Conservation (phyloP, 768 basidiomycete species). For the Infundibulicybe gibba region DNA sequence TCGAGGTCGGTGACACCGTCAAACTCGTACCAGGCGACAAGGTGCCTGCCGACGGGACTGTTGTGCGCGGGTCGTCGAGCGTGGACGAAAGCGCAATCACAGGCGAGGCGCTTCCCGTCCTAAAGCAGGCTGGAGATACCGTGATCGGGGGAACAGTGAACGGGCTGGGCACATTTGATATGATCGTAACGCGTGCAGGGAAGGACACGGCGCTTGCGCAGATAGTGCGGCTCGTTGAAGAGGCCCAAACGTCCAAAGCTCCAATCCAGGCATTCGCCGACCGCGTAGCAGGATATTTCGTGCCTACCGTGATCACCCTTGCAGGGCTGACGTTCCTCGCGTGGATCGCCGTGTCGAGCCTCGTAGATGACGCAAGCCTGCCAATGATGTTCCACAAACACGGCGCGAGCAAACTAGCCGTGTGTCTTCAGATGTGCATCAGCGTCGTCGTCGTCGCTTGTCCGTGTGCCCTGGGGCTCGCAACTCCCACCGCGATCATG, state of each 20-base stretch:
- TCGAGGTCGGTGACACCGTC: conserved; percentile 90
- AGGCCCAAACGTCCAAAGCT: conserved; percentile 96
- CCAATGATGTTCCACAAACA: conserved; percentile 84
- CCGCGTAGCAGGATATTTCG: conserved; percentile 91
- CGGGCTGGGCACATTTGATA: conserved; percentile 94
- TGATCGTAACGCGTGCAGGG: conserved; percentile 92
- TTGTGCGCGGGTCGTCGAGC: conserved; percentile 79
- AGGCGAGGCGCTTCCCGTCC: conserved; percentile 86
- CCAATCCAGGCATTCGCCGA: conserved; percentile 98
- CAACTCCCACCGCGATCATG: conserved; percentile 98
- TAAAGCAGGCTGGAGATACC: conserved; percentile 77
- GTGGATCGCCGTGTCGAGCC: conserved; percentile 75
- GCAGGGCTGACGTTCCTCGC: conserved; percentile 74
- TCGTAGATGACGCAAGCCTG: conserved; percentile 53
- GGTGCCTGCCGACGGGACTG: conserved; percentile 92
- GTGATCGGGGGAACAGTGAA: conserved; percentile 99
- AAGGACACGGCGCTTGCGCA: conserved; percentile 95
- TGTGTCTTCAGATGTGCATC: conserved; percentile 96
- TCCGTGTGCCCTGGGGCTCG: conserved; percentile 94
- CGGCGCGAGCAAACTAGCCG: conserved; percentile 81
- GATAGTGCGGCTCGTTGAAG: conserved; percentile 95
- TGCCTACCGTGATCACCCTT: conserved; percentile 85
- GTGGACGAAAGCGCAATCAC: conserved; percentile 97
- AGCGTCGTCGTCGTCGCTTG: conserved; percentile 98
- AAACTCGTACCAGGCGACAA: conserved; percentile 97